A percentile compares a stretch with the other conserved stretches of the same genome.
phyloP scores from a whole-genome alignment of 371 early-diverging fungal genomes.

The Mucor piriformis region DNA sequence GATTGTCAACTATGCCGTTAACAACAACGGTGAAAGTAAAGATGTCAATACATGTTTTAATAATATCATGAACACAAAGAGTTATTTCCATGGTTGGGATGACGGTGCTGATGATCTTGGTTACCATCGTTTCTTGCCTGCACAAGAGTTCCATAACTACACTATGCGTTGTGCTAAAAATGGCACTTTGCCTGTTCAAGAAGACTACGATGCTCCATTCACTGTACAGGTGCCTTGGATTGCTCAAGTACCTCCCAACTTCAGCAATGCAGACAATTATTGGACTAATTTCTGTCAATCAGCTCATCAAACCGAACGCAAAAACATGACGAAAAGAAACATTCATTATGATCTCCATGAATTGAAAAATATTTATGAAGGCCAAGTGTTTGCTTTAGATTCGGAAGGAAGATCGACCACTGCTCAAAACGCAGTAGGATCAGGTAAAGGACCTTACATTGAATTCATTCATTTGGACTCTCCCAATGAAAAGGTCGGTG shows the following conservation, averaged over 20 bases:
- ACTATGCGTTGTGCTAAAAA: slow-evolving; percentile 49
- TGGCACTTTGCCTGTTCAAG: slow-evolving; percentile 41
- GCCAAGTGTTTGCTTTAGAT: slow-evolving; percentile 32
- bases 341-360: slow-evolving; percentile 36
- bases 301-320: slow-evolving; percentile 21
- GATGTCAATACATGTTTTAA: slow-evolving; percentile 57
- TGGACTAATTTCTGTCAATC: slow-evolving; percentile 50
- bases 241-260: slow-evolving; percentile 44
- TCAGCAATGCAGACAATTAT: slow-evolving; percentile 39
- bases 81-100: slow-evolving; percentile 59
- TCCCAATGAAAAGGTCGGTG: slow-evolving; percentile 38
- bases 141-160: slow-evolving; percentile 50
- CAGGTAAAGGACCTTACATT: slow-evolving; percentile 31
- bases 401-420: slow-evolving; percentile 22
- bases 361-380: slow-evolving; percentile 40
- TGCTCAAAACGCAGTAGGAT: slow-evolving; percentile 31
- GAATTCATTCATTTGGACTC: slow-evolving; percentile 42
- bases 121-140: slow-evolving; percentile 58
- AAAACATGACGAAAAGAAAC: slow-evolving; percentile 15
- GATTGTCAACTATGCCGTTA: slow-evolving; percentile 58
- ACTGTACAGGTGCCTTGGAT: slow-evolving; percentile 57
- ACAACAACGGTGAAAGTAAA: slow-evolving; percentile 58
- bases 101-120: slow-evolving; percentile 60
- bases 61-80: slow-evolving; percentile 57
- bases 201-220: slow-evolving; percentile 48